Evolutionary conservation across 148 eudicot species (phyloP).

Genomic region (Fagopyrum homotropicum): DNA sequence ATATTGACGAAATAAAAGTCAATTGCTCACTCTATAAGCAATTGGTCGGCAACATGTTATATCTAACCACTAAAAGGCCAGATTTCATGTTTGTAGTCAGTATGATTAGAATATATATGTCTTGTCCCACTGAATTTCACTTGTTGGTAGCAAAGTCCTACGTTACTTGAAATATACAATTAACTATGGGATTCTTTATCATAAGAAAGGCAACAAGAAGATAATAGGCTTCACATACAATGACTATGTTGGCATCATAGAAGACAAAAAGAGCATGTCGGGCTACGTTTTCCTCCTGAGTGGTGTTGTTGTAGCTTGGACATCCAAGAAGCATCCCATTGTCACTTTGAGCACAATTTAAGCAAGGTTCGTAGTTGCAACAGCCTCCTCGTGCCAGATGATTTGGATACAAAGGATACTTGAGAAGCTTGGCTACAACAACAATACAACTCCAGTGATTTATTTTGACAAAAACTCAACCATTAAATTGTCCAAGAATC

Average conservation of each 20-base stretch:
- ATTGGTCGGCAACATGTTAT: background rate
- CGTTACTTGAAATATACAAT: conserved; percentile 42
- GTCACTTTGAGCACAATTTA: background rate
- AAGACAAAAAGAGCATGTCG: background rate
- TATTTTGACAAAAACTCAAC: too few relatives aligned
- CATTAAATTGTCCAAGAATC: too few relatives aligned
- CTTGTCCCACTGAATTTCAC: background rate
- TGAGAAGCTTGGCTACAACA: too few relatives aligned
- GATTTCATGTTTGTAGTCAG: background rate
- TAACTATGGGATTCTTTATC: background rate
- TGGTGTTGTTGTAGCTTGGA: background rate
- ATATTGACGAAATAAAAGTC: background rate
- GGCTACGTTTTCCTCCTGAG: background rate
- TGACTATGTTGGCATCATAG: background rate
- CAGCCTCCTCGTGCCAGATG: background rate
- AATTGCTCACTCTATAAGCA: background rate
- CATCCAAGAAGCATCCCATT: background rate
- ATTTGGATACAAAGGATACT: background rate
- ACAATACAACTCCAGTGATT: too few relatives aligned
- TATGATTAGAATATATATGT: background rate
- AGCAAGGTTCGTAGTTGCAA: background rate
- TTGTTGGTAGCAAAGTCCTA: background rate
- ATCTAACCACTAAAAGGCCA: background rate
- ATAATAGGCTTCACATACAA: background rate
- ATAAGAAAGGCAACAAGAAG: background rate